Evolutionary conservation across 2,329 filamentous ascomycete genomes (phyloP), one percentile per base, ranked within the genome.

Genomic region (Xylaria sp.): DNA sequence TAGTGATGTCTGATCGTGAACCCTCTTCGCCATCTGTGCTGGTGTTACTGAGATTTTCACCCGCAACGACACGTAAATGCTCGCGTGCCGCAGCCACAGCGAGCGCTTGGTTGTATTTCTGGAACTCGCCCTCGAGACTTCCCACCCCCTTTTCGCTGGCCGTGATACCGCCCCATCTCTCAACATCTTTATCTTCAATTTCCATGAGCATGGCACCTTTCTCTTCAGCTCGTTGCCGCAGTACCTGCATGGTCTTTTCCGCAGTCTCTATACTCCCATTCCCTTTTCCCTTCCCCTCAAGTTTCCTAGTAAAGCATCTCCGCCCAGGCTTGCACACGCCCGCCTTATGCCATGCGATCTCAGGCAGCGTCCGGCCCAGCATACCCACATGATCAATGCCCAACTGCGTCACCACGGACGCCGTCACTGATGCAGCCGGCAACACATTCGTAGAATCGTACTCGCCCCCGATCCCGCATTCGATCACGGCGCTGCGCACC

Each of bases 401-500:
- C 45, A 97, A 76, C 71, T 89, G 92, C 19, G 92, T 89, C 38
- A 97, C 88, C 0, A 90, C 91, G 1, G 88, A 85, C 1, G 88
- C 89, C 6, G 86, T 88, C 0, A 93, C 90, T 12, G 85, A 83
- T 11, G 83, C 80, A 0, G 78, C 58, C 0, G 82, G 82, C 5
- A 99, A 77, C 21, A 98, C 85, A 72, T 98, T 98, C 9, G 95
- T 99, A 28, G 91, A 90, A 73, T 98, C 94, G 72, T 93, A 93
- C 78, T 97, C 92, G 51, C 94, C 95, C 15, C 95, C 95, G 66
- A 98, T 96, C 0, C 95, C 95, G 71, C 92, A 96, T 78, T 99
- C 95, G 35, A 98, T 84, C 9, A 98, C 87, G 0, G 92, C 94
- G 17, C 87, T 87, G 66, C 89, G 83, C 0, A 97, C 88, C 0